Conservation (phyloP, 768 basidiomycete species). For the Tricholoma hemisulphureum region DNA sequence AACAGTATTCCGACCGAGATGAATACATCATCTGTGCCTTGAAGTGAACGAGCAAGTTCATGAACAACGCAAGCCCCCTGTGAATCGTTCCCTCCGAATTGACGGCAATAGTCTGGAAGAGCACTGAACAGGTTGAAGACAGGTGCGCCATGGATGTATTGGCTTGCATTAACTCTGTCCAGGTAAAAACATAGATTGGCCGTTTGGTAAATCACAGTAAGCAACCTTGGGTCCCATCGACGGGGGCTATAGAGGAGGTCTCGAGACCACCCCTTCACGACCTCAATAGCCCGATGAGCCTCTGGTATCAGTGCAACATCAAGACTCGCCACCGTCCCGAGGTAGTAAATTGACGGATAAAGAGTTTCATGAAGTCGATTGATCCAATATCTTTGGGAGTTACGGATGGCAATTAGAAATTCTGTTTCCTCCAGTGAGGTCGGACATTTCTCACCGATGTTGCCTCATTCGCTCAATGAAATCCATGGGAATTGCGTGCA, state of each 20-base stretch:
- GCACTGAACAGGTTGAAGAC: neutral
- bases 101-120: neutral
- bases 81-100: neutral
- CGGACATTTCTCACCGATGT: conserved; percentile 18
- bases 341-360: conserved; percentile 43
- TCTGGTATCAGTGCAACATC: conserved; percentile 38
- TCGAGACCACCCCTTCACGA: conserved; percentile 47
- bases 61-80: conserved; percentile 11
- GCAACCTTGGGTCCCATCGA: conserved; percentile 11
- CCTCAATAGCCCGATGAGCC: conserved; percentile 31
- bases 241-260: conserved; percentile 32
- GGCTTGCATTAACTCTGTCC: neutral
- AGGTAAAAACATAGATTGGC: conserved; percentile 24
- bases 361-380: conserved; percentile 47
- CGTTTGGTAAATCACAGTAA: conserved; percentile 16
- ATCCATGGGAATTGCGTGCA: conserved; percentile 16
- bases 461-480: conserved; percentile 10
- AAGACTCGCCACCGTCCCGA: conserved; percentile 44
- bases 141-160: neutral
- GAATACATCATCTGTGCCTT: conserved; percentile 25
- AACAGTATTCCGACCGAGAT: conserved; percentile 38
- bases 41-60: conserved; percentile 24
- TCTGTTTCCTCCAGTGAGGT: neutral
- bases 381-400: conserved; percentile 42
- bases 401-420: neutral